Conservation (phyloP, 179 eudicot genomes). For the Carnegiea gigantea region DNA sequence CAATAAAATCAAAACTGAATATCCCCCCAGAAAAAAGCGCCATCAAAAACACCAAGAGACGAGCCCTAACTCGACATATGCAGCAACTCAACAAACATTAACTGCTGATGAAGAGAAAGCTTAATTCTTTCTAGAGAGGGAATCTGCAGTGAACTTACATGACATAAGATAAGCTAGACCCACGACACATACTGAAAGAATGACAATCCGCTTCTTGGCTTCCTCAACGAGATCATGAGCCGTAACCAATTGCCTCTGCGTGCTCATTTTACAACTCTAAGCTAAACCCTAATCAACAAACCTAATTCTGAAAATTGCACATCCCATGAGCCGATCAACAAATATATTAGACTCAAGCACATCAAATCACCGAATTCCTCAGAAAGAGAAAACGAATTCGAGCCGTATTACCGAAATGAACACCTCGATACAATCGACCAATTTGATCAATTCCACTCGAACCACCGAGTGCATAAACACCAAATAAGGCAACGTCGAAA, state of each 20-base stretch:
- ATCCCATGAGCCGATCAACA: background rate
- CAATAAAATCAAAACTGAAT: background rate
- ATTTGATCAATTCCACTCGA: background rate
- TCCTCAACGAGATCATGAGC: constrained; percentile 75
- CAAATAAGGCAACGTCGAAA: background rate
- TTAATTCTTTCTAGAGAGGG: background rate
- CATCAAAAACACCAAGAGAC: background rate
- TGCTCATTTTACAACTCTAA: constrained; percentile 27
- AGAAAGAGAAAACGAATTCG: background rate
- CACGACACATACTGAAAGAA: constrained; percentile 60
- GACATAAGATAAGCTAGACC: constrained; percentile 95
- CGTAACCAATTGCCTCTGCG: constrained; percentile 42
- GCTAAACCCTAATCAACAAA: constrained; percentile 9
- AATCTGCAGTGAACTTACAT: constrained; percentile 45
- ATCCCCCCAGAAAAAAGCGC: background rate
- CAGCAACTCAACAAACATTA: background rate
- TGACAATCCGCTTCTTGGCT: constrained; percentile 77
- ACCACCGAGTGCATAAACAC: background rate
- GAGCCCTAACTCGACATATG: background rate
- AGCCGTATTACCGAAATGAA: background rate
- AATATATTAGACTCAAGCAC: background rate
- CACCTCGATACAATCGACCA: background rate
- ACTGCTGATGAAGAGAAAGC: background rate
- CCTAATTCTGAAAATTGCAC: background rate
- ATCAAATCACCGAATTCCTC: background rate